Evolutionary conservation across 2,329 filamentous ascomycete species (phyloP).

Genomic region (Xylaria sp.): DNA sequence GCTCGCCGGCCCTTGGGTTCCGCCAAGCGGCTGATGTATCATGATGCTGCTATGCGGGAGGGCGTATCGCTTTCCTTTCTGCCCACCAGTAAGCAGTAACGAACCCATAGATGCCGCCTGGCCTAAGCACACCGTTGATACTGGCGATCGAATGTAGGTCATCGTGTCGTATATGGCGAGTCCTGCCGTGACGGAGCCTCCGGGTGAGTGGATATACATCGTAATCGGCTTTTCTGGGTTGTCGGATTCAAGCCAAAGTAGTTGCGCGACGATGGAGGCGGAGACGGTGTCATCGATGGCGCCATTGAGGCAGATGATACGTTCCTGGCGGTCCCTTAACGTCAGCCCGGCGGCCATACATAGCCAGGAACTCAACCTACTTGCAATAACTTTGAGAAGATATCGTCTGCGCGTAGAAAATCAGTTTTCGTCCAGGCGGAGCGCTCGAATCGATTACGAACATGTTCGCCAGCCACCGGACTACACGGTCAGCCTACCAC

Average conservation of each 20-base stretch:
- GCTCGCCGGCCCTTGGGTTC: constrained; percentile 71
- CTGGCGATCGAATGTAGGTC: constrained; percentile 92
- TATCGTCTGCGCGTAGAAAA: constrained; percentile 69
- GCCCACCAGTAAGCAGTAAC: constrained; percentile 85
- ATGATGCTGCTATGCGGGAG: constrained; percentile 95
- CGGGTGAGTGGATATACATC: constrained; percentile 97
- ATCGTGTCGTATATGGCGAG: constrained; percentile 98
- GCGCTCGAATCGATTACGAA: constrained; percentile 56
- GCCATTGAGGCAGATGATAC: constrained; percentile 93
- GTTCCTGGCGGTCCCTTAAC: constrained; percentile 68
- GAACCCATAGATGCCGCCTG: constrained; percentile 96
- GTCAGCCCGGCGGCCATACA: constrained; percentile 27
- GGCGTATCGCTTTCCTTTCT: constrained; percentile 84
- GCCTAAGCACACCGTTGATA: constrained; percentile 94
- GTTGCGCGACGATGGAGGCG: constrained; percentile 93
- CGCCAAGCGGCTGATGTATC: constrained; percentile 94
- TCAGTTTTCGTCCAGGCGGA: constrained; percentile 40
- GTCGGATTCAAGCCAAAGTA: constrained; percentile 98
- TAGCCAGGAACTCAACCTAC: constrained; percentile 55
- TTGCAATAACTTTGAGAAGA: constrained; percentile 83
- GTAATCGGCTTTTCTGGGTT: constrained; percentile 94
- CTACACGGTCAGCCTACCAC: constrained; percentile 58
- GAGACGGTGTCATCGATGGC: constrained; percentile 90
- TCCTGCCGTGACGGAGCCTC: constrained; percentile 88
- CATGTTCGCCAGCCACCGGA: constrained; percentile 82